Evolutionary conservation across 371 early-diverging fungal species (phyloP), one percentile per base, ranked within the genome.

Genomic region (Nematocida sp.): DNA sequence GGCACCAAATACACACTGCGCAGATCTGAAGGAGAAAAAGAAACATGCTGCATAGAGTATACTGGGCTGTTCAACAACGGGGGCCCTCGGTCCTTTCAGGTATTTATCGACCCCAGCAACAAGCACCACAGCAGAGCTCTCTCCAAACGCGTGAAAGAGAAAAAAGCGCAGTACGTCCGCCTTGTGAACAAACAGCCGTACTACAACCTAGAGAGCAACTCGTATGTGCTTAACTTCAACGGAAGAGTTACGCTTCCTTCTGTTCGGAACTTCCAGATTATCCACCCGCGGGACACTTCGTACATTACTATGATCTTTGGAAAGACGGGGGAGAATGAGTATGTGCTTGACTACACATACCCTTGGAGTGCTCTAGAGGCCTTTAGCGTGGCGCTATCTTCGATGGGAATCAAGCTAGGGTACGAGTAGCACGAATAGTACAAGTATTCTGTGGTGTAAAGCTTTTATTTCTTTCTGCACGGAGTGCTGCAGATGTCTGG

Each of bases 261-360:
- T 2, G 93, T 94, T 37, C 93, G 94, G 79, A 96, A 95, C 82
- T 94, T 96, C 82, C 95, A 95, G 81, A 88, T 96, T 53, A 90
- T 94, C 4, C 76, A 78, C 63, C 70, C 82, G 3, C 36, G 75
- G 27, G 79, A 81, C 21, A 64, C 80, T 4, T 57, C 75, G 2
- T 94, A 94, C 77, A 90, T 92, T 56, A 89, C 90, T 5, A 85
- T 95, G 87, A 95, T 94, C 77, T 96, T 95, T 85, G 95, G 95
- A 3, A 84, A 87, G 55, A 86, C 90, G 1, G 86, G 83, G 0
- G 86, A 87, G 7, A 88, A 91, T 75, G 84, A 82, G 36, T 96
- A 93, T 78, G 88, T 93, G 0, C 84, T 96, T 84, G 95, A 96
- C 80, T 91, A 88, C 67, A 88, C 89, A 80, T 94, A 92, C 80